Conservation (phyloP, 83 land plant species). For the Picea mariana region DNA sequence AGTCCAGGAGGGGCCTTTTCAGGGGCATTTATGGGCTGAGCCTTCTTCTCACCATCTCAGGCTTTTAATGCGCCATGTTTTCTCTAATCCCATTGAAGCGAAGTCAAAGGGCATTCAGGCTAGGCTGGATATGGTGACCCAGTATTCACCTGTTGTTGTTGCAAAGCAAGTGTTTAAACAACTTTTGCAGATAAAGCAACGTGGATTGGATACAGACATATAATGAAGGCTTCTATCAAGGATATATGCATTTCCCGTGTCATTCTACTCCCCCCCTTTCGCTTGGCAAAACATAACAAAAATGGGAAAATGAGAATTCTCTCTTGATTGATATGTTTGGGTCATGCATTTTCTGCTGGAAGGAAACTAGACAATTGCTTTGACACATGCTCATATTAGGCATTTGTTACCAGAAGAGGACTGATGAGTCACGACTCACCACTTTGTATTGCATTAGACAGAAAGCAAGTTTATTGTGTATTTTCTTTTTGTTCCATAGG, state of each 20-base stretch:
- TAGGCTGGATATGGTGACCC: constrained; percentile 64
- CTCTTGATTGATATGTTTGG: no score
- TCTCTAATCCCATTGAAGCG: constrained; percentile 57
- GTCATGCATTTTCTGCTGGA: no score
- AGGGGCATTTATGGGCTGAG: constrained; percentile 84
- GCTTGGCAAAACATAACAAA: neutral
- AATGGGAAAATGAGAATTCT: neutral
- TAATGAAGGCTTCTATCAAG: neutral
- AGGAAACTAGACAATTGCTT: no score
- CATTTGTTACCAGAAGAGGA: neutral
- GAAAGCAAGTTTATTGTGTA: neutral
- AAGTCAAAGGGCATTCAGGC: constrained; percentile 57
- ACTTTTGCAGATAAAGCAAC: constrained; percentile 29
- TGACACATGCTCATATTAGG: no score
- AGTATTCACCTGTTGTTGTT: constrained; percentile 68
- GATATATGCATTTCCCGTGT: neutral
- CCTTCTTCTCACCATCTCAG: constrained; percentile 50
- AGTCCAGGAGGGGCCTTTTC: constrained; percentile 75
- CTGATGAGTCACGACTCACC: no score
- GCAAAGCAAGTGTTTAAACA: constrained; percentile 42
- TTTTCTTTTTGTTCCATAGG: neutral
- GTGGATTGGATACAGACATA: neutral
- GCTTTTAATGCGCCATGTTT: constrained; percentile 58
- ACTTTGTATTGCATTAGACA: neutral
- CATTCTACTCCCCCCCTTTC: neutral